Conservation (phyloP, 2,329 filamentous ascomycete genomes). For the Sphaerostilbella broomeana region DNA sequence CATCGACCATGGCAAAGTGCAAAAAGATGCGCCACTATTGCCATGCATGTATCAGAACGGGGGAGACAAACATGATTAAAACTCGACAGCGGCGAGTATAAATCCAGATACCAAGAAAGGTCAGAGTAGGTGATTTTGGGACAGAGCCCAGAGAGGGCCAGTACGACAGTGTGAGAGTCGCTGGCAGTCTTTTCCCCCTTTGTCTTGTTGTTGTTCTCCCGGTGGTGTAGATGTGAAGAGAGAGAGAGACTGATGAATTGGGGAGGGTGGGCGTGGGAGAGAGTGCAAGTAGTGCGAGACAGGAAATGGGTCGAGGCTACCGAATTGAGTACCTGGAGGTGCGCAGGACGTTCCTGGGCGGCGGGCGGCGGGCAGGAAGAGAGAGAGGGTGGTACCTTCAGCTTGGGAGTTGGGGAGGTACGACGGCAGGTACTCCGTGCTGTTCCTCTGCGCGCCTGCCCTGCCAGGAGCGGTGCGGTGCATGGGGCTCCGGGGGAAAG, state of each 20-base stretch:
- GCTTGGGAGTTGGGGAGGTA: conserved; percentile 1
- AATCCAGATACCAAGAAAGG: too few species aligned
- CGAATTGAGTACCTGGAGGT: conserved; percentile 20
- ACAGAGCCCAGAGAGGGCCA: conserved; percentile 7
- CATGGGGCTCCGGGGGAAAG: conserved; percentile 6
- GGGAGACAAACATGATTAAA: too few species aligned
- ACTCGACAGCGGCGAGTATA: too few species aligned
- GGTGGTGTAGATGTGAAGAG: conserved; percentile 20
- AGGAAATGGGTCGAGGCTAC: conserved; percentile 23
- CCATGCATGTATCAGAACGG: too few species aligned
- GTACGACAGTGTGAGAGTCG: too few species aligned
- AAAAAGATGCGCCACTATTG: too few species aligned
- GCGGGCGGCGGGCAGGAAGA: conserved; percentile 4
- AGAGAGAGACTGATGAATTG: conserved; percentile 15
- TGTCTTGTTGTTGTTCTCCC: conserved; percentile 6
- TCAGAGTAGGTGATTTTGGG: too few species aligned
- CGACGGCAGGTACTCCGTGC: conserved; percentile 1
- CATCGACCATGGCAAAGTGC: too few species aligned
- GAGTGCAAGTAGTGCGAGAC: conserved; percentile 16
- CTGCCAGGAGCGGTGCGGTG: conserved; percentile 13
- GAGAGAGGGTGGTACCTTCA: conserved; percentile 1
- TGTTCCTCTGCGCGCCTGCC: conserved; percentile 1
- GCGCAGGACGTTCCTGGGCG: conserved; percentile 21
- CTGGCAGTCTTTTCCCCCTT: too few species aligned
- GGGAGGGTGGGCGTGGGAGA: conserved; percentile 11